Evolutionary conservation across 352 stramenopile genomes (phyloP), one percentile per base, ranked within the genome.

Genomic region (Phytophthora lateralis): DNA sequence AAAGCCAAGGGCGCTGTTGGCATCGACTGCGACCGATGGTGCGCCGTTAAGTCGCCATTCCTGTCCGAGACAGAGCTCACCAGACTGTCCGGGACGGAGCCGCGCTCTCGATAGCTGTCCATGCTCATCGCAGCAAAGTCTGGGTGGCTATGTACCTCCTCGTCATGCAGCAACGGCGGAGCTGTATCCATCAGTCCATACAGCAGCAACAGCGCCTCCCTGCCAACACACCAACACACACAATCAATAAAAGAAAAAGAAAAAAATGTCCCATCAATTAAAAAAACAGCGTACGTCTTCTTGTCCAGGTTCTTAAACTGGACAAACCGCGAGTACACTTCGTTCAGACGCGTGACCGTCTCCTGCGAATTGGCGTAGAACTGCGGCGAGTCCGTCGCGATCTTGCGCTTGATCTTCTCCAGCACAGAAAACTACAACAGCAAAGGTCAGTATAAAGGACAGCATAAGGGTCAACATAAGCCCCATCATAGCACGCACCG

Each of bases 391-490:
- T 91, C 72, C 15, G 49, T 48, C 24, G 48, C 46, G 18, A 91
- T 84, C 65, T 87, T 87, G 26, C 76, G 72, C 71, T 89, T 90
- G 44, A 95, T 95, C 63, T 91, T 87, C 43, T 89, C 80, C 41
- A 95, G 59, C 21, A 94, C 75, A 6, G 78, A 68, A 12, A 90
- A 76, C 85, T 93, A 44, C 38, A 5, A 50, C n/a, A 60, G 10
- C 3, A 7, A 57, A 18, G 14, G 51, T 48, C 37, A 45, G 27
- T 18, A 43, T 12, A 30, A 42, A 39, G 12, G 54, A 27, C 27
- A 18, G 27, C 7, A 32, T 32, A 30, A 30, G 3, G 27, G 27
- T 30, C 27, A 37, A 5, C 32, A 26, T 30, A 32, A 11, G 27
- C 7, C 27, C 7, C 8, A 29, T 29, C 10, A 47, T n/a, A 20